Conservation (phyloP, 1,139 yeast species). For the Taphrina pruni region DNA sequence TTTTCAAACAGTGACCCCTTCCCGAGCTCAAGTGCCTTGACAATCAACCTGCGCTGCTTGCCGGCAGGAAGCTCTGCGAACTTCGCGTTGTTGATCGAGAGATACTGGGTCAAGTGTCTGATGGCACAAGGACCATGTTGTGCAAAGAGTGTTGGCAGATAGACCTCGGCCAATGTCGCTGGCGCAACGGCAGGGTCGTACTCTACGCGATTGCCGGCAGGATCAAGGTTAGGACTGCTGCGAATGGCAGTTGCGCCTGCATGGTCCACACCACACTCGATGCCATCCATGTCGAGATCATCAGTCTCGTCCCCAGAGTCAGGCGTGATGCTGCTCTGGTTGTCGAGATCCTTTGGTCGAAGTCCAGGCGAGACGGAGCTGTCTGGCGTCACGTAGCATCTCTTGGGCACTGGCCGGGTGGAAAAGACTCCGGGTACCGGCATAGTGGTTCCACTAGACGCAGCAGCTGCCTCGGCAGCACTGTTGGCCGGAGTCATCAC, state of each 20-base stretch:
- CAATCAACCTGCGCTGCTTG: slow-evolving; percentile 86
- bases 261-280: neutral
- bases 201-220: slow-evolving; percentile 5
- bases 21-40: slow-evolving; percentile 80
- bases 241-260: neutral
- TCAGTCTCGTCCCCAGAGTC: slow-evolving; percentile 34
- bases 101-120: slow-evolving; percentile 81
- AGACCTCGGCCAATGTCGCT: slow-evolving; percentile 27
- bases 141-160: slow-evolving; percentile 29
- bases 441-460: neutral
- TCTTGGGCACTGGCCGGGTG: neutral
- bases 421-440: slow-evolving; percentile 1
- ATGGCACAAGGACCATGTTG: slow-evolving; percentile 86
- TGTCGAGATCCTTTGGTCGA: neutral
- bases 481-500: slow-evolving; percentile 5
- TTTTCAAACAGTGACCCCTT: slow-evolving; percentile 74
- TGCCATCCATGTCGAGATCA: slow-evolving; percentile 38
- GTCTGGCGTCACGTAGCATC: slow-evolving; percentile 33
- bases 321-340: slow-evolving; percentile 7
- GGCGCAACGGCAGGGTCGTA: slow-evolving; percentile 32
- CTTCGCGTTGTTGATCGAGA: slow-evolving; percentile 75
- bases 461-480: neutral
- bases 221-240: slow-evolving; percentile 6
- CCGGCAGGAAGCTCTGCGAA: slow-evolving; percentile 81
- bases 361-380: slow-evolving; percentile 33